Conservation (phyloP, 2,329 filamentous ascomycete genomes). For the Davidsoniella neocaledoniae region DNA sequence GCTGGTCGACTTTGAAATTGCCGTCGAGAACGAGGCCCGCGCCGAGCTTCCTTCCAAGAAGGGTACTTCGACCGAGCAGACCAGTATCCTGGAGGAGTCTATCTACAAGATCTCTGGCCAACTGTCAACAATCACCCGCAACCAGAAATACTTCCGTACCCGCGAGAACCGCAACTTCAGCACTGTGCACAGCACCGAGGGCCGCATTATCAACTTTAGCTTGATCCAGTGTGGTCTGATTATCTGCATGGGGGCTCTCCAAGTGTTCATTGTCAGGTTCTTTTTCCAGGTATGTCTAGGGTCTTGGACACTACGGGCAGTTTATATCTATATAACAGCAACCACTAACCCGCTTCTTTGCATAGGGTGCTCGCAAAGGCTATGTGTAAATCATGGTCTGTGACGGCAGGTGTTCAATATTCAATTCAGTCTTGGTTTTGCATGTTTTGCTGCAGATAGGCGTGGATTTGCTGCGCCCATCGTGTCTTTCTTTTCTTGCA, state of each 20-base stretch:
- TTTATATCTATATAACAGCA: not conserved
- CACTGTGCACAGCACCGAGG: conserved; percentile 91
- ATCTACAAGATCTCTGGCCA: conserved; percentile 89
- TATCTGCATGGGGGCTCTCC: conserved; percentile 83
- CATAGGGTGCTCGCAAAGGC: conserved; percentile 47
- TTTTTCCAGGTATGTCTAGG: conserved; percentile 67
- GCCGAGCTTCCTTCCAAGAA: conserved; percentile 75
- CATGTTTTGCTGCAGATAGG: not conserved
- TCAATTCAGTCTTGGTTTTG: not conserved
- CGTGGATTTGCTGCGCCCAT: not conserved
- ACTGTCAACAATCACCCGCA: conserved; percentile 82
- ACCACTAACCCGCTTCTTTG: conserved; percentile 13
- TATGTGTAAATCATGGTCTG: conserved; percentile 36
- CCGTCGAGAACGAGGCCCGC: conserved; percentile 78
- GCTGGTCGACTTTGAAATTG: conserved; percentile 93
- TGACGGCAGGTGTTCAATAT: not conserved
- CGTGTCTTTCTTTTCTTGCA: not conserved
- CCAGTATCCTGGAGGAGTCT: conserved; percentile 74
- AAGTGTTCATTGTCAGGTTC: conserved; percentile 95
- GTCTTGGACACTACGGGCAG: not conserved
- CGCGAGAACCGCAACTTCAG: conserved; percentile 98
- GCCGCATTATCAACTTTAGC: conserved; percentile 92
- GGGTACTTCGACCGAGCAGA: conserved; percentile 77
- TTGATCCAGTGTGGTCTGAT: conserved; percentile 85
- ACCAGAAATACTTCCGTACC: conserved; percentile 99